Base-by-base conservation (phyloP, 2,329 filamentous ascomycete species). In the Alternaria tenuissima region DNA sequence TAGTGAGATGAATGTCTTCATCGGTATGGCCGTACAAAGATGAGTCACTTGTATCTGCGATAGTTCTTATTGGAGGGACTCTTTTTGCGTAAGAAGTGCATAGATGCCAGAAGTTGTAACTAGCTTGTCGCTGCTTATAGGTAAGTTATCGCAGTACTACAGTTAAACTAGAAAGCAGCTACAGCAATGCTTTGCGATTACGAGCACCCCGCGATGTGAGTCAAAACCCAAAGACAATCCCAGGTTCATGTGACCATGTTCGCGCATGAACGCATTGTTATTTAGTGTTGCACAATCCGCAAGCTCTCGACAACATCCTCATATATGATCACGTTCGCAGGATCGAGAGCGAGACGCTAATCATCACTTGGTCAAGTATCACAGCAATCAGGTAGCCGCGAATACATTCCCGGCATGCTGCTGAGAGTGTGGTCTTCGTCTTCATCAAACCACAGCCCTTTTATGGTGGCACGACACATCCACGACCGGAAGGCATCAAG, bases 381-480 rank as follows among this genome's bases (percentile, higher is more conserved):
- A 30, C 53, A 47, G 39, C 28, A 9, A 41, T 41, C 18, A 39
- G 39, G 16, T 38, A 56, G 5, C 46, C 18, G 26, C 28, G 20
- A 41, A 39, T 52, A 16, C 22, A 11, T 11, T n/a, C 8, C 3
- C 51, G 22, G 22, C 12, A 32, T 22, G 18, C 16, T 49, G 6
- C 38, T 43, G n/a, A 49, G 28, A n/a, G 11, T 24, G 18, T 41
- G 22, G 30, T 12, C n/a, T 52, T 48, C 18, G 20, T 26, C 24
- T 16, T 22, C 34, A 16, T 22, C 18, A 20, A 34, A 32, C 9
- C 22, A 46, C n/a, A 42, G 14, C 24, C 24, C 22, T 28, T 20
- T 55, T 56, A 52, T 28, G 55, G 54, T 51, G 47, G 61, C 52
- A 34, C 61, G 60, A 62, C 39, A 62, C 59, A 52, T 42, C 49